Base-by-base conservation (phyloP, 257 asterid species). In the Plantago major region DNA sequence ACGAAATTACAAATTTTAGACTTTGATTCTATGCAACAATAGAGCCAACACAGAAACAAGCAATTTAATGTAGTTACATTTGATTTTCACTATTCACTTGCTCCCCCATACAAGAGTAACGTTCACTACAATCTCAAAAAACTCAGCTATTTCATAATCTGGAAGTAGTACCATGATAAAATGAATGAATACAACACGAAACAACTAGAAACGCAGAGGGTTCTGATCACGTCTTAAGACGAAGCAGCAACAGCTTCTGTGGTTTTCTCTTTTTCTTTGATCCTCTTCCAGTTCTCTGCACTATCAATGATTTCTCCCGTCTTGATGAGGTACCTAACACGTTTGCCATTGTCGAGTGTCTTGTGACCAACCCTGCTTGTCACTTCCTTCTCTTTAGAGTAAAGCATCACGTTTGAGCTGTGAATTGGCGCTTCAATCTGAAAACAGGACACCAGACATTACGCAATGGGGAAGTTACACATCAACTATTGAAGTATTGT, bases 401-500 rank as follows among this genome's bases (percentile, higher is more conserved):
- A 93, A 42, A 89, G 95, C 99, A 93, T 93, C 84, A 89, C 99
- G 5, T 93, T 93, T 58, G 99, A 89, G 76, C 99, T 87, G 77
- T 93, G 99, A 62, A 93, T 79, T 0, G 97, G 97, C 1, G 96
- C 99, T 77, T 87, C 97, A 13, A 93, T 77, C 96, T 89, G 87
- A 74, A 71, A 71, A 60, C 15, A 70, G 7, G 56, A 52, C 51
- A 17, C 58, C 47, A 50, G 66, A 44, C 52, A 28, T 44, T 43
- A 66, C 57, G 17, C 58, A 22, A 33, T 33, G 40, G 40, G 8
- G 40, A 33, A 33, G 40, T 33, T 33, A 4, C 3, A 7, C 8
- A 33, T 33, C 40, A 33, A 33, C 40, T 33, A 33, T 7, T 4
- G 3, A 33, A 33, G 40, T 33, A 33, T 33, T 33, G 7, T 33